Conservation (phyloP, 345 rosid species). For the Hypericum perforatum region DNA sequence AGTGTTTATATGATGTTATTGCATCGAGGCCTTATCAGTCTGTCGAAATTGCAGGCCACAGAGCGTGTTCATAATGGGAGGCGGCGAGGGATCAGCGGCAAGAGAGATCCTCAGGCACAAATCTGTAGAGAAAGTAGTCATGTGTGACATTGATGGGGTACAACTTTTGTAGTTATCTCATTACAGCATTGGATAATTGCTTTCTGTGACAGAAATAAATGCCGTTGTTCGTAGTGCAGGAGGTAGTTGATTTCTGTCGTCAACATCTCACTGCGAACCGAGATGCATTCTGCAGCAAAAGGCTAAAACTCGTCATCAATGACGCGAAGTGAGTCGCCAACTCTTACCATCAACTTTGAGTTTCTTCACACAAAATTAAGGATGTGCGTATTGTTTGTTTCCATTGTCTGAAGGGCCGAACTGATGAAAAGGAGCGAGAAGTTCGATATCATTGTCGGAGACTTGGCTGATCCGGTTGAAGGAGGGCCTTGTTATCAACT, state of each 20-base stretch:
- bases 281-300: slow-evolving; percentile 66
- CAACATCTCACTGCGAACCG: slow-evolving; percentile 54
- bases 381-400: not conserved
- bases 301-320: slow-evolving; percentile 67
- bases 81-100: slow-evolving; percentile 99
- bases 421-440: slow-evolving; percentile 59
- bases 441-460: slow-evolving; percentile 89
- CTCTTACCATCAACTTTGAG: not conserved
- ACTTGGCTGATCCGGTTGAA: slow-evolving; percentile 92
- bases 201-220: not conserved
- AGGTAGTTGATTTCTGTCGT: slow-evolving; percentile 82
- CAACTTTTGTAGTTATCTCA: not conserved
- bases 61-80: slow-evolving; percentile 85
- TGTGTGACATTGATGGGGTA: slow-evolving; percentile 97
- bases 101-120: slow-evolving; percentile 78
- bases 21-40: too few species aligned
- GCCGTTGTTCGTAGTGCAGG: slow-evolving; percentile 34
- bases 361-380: slow-evolving; percentile 4
- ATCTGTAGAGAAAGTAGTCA: slow-evolving; percentile 62
- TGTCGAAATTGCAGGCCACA: slow-evolving; percentile 38
- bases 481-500: slow-evolving; percentile 98
- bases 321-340: slow-evolving; percentile 64
- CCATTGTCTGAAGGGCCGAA: slow-evolving; percentile 49
- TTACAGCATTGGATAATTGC: not conserved
- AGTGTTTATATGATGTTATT: too few species aligned